Evolutionary conservation across 345 rosid genomes (phyloP).

Genomic region (Nephelium lappaceum): DNA sequence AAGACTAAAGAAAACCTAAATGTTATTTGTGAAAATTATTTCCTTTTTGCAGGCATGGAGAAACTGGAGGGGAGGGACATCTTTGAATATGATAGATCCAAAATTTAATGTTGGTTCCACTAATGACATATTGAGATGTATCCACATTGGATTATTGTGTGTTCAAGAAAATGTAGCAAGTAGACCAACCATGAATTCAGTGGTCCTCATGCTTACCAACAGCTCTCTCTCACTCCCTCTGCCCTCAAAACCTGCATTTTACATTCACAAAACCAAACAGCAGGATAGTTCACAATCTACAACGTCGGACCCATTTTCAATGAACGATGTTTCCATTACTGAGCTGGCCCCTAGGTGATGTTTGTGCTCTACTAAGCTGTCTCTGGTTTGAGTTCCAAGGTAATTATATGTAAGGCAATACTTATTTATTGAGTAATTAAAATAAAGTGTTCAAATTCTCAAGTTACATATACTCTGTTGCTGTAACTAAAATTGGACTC

Average conservation of each 20-base stretch:
- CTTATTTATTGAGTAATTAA: no score
- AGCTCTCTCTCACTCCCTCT: conserved; percentile 36
- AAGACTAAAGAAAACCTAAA: neutral
- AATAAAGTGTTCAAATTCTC: no score
- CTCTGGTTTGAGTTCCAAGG: neutral
- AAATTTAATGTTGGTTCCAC: conserved; percentile 28
- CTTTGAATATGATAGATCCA: conserved; percentile 39
- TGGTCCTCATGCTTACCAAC: conserved; percentile 52
- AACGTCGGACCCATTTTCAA: neutral
- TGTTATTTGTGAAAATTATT: no score
- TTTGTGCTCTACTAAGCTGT: neutral
- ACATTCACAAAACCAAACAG: conserved; percentile 17
- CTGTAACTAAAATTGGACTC: no score
- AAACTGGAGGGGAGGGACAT: conserved; percentile 48
- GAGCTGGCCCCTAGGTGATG: conserved; percentile 21
- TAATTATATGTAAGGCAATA: neutral
- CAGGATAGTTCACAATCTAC: conserved; percentile 12
- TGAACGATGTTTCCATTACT: conserved; percentile 27
- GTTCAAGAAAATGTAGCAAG: conserved; percentile 48
- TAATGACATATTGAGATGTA: conserved; percentile 47
- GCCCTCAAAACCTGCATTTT: conserved; percentile 49
- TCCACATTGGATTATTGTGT: conserved; percentile 58
- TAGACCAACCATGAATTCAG: conserved; percentile 52
- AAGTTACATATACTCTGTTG: no score
- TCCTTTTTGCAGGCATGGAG: conserved; percentile 51